Conservation (phyloP, 345 rosid genomes). For the Geranium brycei region DNA sequence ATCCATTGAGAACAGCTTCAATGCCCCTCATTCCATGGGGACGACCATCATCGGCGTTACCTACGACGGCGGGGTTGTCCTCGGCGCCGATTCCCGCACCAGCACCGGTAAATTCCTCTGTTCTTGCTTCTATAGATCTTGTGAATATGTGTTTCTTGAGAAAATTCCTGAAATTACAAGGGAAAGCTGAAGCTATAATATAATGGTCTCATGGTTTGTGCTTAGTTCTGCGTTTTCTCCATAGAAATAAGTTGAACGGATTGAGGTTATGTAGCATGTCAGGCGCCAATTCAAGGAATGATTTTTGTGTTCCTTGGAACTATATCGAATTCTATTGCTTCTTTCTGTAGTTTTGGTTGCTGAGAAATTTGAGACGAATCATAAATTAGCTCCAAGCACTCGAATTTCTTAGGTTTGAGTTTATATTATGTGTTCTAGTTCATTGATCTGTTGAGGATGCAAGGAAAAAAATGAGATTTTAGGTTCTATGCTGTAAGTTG, state of each 20-base stretch:
- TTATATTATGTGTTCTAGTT: neutral
- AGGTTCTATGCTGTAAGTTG: neutral
- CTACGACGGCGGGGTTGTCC: conserved; percentile 94
- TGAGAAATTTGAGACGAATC: neutral
- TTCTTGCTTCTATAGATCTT: neutral
- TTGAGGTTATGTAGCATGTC: neutral
- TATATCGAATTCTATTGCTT: neutral
- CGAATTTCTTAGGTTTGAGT: neutral
- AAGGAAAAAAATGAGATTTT: neutral
- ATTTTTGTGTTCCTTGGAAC: neutral
- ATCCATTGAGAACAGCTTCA: conserved; percentile 8
- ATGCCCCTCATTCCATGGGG: conserved; percentile 92
- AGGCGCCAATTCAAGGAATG: no score
- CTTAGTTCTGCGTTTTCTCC: neutral
- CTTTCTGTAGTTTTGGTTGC: neutral
- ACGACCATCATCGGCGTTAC: conserved; percentile 97
- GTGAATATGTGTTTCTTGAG: neutral
- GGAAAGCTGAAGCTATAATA: no score
- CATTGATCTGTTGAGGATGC: neutral
- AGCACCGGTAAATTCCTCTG: conserved; percentile 61
- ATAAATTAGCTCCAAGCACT: neutral
- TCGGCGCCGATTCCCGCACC: conserved; percentile 98
- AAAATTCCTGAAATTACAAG: neutral
- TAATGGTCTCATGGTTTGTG: neutral
- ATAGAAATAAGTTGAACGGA: neutral